Conservation (phyloP, 2,329 filamentous ascomycete genomes). For the Dactylellina haptotyla region DNA sequence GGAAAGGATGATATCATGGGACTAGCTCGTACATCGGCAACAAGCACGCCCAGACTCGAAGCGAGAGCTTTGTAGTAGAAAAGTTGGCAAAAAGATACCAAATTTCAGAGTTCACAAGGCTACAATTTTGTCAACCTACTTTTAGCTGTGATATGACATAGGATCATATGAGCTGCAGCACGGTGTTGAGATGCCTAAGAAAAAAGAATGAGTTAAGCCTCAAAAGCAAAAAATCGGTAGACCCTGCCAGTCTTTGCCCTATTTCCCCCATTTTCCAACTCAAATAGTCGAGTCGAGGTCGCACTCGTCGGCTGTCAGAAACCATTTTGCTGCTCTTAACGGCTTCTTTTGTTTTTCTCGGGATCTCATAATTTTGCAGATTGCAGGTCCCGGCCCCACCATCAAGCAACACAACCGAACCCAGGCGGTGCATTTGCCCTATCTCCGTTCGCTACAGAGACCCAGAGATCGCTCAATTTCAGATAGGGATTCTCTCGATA, state of each 20-base stretch:
- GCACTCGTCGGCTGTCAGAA: slow-evolving; percentile 8
- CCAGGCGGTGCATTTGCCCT: slow-evolving; percentile 19
- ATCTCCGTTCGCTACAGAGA: slow-evolving; percentile 6
- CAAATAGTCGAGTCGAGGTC: slow-evolving; percentile 3
- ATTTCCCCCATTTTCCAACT: background rate
- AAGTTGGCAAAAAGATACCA: too few species aligned
- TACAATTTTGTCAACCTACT: too few species aligned
- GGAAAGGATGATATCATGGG: background rate
- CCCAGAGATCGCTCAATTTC: background rate
- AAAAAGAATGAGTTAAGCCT: background rate
- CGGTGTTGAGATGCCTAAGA: too few species aligned
- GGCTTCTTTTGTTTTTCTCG: slow-evolving; percentile 17
- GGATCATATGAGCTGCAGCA: too few species aligned
- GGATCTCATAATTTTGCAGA: slow-evolving; percentile 27
- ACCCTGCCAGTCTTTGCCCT: slow-evolving; percentile 16
- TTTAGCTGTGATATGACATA: too few species aligned
- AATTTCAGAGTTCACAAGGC: too few species aligned
- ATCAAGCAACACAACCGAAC: slow-evolving; percentile 20
- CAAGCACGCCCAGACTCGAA: background rate
- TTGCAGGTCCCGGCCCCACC: slow-evolving; percentile 32
- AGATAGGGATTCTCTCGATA: background rate
- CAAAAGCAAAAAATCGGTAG: slow-evolving; percentile 26
- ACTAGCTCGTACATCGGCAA: background rate
- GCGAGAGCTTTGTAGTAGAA: background rate
- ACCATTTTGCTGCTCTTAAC: background rate